Percentiles rank a stretch among this genome's conserved stretches.
Conservation (phyloP, 176 grass and related monocot species). For the Thalia dealbata region DNA sequence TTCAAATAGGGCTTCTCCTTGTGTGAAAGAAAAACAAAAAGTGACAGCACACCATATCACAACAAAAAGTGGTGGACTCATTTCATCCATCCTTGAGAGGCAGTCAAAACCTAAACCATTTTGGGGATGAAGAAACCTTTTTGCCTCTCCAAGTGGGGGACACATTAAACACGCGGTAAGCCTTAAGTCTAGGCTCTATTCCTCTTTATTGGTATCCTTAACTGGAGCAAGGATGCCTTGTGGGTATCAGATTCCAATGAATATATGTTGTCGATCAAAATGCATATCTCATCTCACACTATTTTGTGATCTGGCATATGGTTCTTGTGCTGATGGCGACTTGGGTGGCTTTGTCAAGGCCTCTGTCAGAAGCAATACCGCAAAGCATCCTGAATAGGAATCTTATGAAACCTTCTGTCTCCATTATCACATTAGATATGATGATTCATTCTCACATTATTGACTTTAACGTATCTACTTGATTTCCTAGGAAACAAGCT, state of each 20-base stretch:
- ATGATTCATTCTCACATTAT: too few species aligned
- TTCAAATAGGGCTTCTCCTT: not conserved
- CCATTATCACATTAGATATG: too few species aligned
- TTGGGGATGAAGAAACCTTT: not conserved
- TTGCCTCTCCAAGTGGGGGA: conserved; percentile 3
- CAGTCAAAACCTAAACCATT: not conserved
- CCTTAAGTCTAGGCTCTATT: not conserved
- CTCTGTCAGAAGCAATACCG: not conserved
- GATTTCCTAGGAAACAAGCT: too few species aligned
- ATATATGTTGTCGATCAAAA: not conserved
- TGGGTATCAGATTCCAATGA: not conserved
- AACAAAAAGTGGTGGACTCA: not conserved
- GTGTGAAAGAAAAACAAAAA: not conserved
- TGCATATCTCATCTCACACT: not conserved
- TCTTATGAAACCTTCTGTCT: not conserved
- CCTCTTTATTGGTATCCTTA: not conserved
- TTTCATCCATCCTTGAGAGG: not conserved
- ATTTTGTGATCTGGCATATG: not conserved
- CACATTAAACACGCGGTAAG: not conserved
- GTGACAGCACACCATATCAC: not conserved
- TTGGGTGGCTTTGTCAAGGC: not conserved
- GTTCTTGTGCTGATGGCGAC: not conserved
- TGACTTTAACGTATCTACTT: too few species aligned
- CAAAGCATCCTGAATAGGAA: not conserved
- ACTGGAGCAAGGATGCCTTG: not conserved